A percentile compares a stretch with the other conserved stretches of the same genome.
Conservation (phyloP, 805 yeast genomes). For the Metschnikowia koreensis region DNA sequence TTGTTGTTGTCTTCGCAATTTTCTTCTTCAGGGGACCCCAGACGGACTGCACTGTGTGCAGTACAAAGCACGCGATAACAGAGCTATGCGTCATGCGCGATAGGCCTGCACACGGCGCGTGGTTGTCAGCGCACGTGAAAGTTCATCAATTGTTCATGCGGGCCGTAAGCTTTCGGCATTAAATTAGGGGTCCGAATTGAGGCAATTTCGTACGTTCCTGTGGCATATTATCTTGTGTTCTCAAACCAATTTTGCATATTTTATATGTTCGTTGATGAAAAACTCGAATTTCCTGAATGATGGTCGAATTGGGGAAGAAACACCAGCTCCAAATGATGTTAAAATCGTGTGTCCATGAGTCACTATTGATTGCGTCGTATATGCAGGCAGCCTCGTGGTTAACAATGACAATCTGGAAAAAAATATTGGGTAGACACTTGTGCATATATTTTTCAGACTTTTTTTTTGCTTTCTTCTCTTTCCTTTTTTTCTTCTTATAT, state of each 20-base stretch:
- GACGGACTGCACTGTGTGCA: background rate
- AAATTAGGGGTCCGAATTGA: too few species aligned
- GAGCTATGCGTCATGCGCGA: conserved; percentile 1
- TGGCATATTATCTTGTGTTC: too few species aligned
- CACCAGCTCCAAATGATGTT: background rate
- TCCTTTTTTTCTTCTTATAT: background rate
- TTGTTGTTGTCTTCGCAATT: background rate
- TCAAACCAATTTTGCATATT: too few species aligned
- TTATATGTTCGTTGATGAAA: too few species aligned
- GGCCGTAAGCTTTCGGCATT: background rate
- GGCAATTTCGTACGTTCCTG: too few species aligned
- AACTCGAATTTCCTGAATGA: too few species aligned
- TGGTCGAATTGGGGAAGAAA: too few species aligned
- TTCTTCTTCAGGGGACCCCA: background rate
- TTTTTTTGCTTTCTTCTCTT: background rate
- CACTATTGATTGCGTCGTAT: conserved; percentile 2
- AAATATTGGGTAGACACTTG: background rate
- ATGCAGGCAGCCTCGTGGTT: conserved; percentile 7
- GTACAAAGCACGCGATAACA: conserved; percentile 4
- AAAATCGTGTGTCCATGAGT: conserved; percentile 1
- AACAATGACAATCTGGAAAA: conserved; percentile 8
- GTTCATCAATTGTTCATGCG: conserved; percentile 8
- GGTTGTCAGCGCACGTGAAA: conserved; percentile 15
- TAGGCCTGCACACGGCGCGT: conserved; percentile 6
- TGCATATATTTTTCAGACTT: background rate